Base-by-base conservation (phyloP, 192 early-diverging fungal species). In the Rhizoclosmatium sp. region DNA sequence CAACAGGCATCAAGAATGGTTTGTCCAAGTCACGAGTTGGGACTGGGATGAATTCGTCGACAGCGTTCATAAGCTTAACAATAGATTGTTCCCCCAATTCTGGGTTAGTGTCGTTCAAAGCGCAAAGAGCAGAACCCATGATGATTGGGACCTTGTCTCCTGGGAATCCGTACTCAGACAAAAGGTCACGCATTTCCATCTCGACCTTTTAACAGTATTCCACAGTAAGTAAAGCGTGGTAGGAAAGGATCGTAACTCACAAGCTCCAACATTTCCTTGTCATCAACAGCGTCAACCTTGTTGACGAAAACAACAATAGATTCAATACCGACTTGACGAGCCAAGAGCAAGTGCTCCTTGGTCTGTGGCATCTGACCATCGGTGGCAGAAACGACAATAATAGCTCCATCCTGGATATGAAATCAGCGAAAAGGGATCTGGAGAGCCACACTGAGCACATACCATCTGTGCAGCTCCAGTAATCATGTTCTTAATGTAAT, bases 401-500 rank as follows among this genome's bases (percentile, higher is more conserved):
- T 99, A 58, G 95, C 98, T 78, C 97, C 96, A 82, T 99, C 98
- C 95, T 94, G 41, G 16, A 56, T 31, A 31, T 31, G 31, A 31
- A 31, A 45, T 48, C 31, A 23, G 56, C 21, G 3, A 49, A 41
- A 76, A 41, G 48, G 69, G 46, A 76, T 10, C 9, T 7, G 19
- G 4, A 56, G 56, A 49, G 69, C 31, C 48, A 16, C 31, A 49
- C 12, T 47, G 3, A 2, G 31, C 14, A 7, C 54, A n/a, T 83
- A 93, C 92, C 89, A 90, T 90, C 84, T 97, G 95, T 48, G 98
- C 95, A 69, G 98, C 97, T 83, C 98, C 97, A 83, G 97, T 97
- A 85, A 98, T 98, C 97, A 97, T 98, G 95, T 99, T 99, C 91
- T 99, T 99, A 85, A 99, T 99, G 87, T 97, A 99, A 91, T 99